phyloP scores from a whole-genome alignment of 257 asterid species.

The Thymus mandschuricus region DNA sequence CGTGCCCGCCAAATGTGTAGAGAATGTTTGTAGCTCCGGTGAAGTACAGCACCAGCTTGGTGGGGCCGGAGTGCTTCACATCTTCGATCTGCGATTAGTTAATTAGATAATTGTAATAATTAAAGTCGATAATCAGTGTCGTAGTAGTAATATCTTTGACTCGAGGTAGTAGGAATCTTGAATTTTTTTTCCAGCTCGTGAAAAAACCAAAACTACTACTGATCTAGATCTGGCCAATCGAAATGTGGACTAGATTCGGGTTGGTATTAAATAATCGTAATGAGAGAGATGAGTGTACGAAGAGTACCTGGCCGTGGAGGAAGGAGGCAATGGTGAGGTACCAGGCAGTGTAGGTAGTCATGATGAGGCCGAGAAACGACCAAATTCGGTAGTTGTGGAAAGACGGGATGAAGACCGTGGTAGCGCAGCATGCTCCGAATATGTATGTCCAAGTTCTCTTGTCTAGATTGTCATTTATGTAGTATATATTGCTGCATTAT shows the following conservation, averaged over 20 bases:
- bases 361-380: constrained; percentile 55
- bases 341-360: constrained; percentile 64
- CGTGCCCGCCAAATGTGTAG: constrained; percentile 65
- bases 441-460: constrained; percentile 50
- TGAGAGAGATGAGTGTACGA: too few relatives aligned
- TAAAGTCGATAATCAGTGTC: too few relatives aligned
- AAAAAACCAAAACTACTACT: not conserved
- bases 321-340: constrained; percentile 56
- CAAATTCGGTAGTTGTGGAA: constrained; percentile 60
- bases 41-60: constrained; percentile 51
- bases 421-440: constrained; percentile 44
- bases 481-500: constrained; percentile 49
- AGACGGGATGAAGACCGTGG: constrained; percentile 46
- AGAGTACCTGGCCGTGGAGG: constrained; percentile 53
- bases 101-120: not conserved
- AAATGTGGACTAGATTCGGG: not conserved
- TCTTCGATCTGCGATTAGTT: constrained; percentile 44
- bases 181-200: not conserved
- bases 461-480: constrained; percentile 56
- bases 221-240: not conserved
- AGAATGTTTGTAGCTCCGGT: constrained; percentile 65
- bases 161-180: constrained; percentile 11
- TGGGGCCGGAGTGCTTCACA: constrained; percentile 56
- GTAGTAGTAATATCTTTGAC: not conserved
- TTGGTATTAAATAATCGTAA: not conserved